These are phyloP conservation scores for Phytophthora sp. DNA, from an alignment of 352 stramenopile genomes.

Conservation along the genomic window DNA sequence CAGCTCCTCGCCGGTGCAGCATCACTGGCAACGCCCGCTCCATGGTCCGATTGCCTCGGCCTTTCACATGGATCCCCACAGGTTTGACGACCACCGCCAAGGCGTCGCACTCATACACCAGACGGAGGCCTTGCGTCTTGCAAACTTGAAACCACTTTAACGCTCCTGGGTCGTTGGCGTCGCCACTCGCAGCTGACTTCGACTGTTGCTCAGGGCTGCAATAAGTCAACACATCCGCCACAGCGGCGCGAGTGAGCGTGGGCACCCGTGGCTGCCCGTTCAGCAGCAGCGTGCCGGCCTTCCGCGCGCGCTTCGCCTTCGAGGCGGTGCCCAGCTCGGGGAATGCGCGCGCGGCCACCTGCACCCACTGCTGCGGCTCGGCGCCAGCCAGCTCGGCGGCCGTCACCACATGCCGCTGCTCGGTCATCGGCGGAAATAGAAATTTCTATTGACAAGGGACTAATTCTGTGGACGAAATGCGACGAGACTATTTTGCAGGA, in stretches of 20 bases:
- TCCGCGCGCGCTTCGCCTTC: conserved; percentile 69
- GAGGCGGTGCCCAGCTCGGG: conserved; percentile 56
- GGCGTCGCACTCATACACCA: conserved; percentile 54
- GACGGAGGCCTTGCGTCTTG: conserved; percentile 54
- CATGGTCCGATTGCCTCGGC: conserved; percentile 49
- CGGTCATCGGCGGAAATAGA: no score
- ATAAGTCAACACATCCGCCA: conserved; percentile 46
- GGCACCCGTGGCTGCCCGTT: conserved; percentile 45
- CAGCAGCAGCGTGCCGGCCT: conserved; percentile 38
- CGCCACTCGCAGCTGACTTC: neutral
- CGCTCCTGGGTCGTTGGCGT: neutral
- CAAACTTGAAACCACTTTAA: conserved; percentile 46
- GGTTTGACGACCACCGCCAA: conserved; percentile 66
- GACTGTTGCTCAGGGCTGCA: conserved; percentile 15
- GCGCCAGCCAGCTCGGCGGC: conserved; percentile 8
- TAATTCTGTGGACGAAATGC: neutral
- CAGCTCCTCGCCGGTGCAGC: conserved; percentile 12
- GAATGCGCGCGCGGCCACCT: conserved; percentile 56
- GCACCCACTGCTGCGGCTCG: conserved; percentile 46
- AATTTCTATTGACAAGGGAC: neutral
- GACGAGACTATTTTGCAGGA: no score
- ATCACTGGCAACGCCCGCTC: conserved; percentile 53
- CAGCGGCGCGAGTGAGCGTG: conserved; percentile 34
- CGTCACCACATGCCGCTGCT: conserved; percentile 25
- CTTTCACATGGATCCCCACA: conserved; percentile 69